Conservation (phyloP, 768 basidiomycete species). For the Kwoniella sp. region DNA sequence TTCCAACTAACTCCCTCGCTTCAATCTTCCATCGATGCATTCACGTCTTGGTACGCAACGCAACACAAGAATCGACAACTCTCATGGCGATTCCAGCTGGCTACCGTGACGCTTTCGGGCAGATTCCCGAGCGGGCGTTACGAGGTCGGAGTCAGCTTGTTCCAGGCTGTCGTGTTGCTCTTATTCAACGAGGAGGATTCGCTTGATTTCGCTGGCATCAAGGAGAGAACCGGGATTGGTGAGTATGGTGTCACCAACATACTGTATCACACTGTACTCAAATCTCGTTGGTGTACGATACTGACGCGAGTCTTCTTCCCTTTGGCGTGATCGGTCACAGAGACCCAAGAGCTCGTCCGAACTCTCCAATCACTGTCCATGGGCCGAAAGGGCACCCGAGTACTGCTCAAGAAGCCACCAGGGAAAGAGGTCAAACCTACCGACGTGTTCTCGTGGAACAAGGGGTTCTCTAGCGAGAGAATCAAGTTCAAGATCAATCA, state of each 20-base stretch:
- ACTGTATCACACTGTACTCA: too few relatives aligned
- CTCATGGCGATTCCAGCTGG: slow-evolving; percentile 84
- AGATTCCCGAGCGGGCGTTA: slow-evolving; percentile 67
- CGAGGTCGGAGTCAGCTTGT: slow-evolving; percentile 86
- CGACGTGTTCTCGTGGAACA: slow-evolving; percentile 81
- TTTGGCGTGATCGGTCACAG: slow-evolving; percentile 18
- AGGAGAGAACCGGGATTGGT: slow-evolving; percentile 73
- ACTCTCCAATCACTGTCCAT: slow-evolving; percentile 91
- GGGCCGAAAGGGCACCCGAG: slow-evolving; percentile 73
- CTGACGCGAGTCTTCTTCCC: neutral
- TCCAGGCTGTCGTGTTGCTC: slow-evolving; percentile 82
- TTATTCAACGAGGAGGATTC: slow-evolving; percentile 75
- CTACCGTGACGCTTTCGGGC: slow-evolving; percentile 74
- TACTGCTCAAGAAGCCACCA: slow-evolving; percentile 75
- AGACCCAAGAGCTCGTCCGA: slow-evolving; percentile 66
- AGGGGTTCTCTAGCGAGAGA: slow-evolving; percentile 75
- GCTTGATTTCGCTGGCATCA: slow-evolving; percentile 69
- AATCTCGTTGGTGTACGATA: too few relatives aligned
- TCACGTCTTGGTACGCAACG: slow-evolving; percentile 70
- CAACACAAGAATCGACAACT: slow-evolving; percentile 77
- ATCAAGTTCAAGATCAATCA: slow-evolving; percentile 89
- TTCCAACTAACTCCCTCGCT: slow-evolving; percentile 62
- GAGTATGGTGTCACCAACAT: slow-evolving; percentile 42
- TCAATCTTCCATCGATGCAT: slow-evolving; percentile 69
- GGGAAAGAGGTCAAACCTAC: slow-evolving; percentile 75